These are phyloP conservation scores for Mortierella sp. DNA, from an alignment of 371 early-diverging fungal species.

Conservation along the genomic window DNA sequence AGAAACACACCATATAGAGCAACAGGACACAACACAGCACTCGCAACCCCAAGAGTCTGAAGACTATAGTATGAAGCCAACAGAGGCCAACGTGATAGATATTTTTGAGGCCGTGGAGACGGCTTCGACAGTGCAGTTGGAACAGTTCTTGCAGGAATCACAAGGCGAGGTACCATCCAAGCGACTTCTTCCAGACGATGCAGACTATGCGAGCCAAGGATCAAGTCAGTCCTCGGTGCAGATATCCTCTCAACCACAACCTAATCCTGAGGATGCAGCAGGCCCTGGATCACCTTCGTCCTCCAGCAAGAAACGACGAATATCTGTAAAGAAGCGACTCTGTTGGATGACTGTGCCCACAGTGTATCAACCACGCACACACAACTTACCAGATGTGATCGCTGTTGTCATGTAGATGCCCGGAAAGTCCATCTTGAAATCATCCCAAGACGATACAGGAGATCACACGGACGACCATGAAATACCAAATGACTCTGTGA, in stretches of 20 bases:
- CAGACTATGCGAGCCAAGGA: not conserved
- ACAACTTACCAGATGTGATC: not conserved
- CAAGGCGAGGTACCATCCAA: slow-evolving; percentile 6
- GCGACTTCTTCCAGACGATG: slow-evolving; percentile 10
- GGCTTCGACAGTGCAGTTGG: not conserved
- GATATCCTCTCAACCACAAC: slow-evolving; percentile 3
- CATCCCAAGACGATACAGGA: slow-evolving; percentile 23
- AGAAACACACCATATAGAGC: too few relatives aligned
- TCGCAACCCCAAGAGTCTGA: not conserved
- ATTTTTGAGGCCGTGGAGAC: not conserved
- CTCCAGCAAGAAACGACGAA: slow-evolving; percentile 36
- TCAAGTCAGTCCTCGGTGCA: slow-evolving; percentile 2
- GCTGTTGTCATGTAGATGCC: slow-evolving; percentile 17
- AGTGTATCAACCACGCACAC: not conserved
- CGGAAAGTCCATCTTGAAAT: slow-evolving; percentile 46
- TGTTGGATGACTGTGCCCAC: not conserved
- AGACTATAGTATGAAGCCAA: not conserved
- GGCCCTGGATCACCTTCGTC: slow-evolving; percentile 5
- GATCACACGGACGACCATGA: slow-evolving; percentile 19
- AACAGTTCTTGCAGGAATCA: slow-evolving; percentile 1
- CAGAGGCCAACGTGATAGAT: not conserved
- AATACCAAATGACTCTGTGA: not conserved
- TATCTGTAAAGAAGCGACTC: slow-evolving; percentile 19
- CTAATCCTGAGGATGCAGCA: slow-evolving; percentile 3
- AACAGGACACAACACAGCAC: too few relatives aligned